Base-by-base conservation (phyloP, 2,329 filamentous ascomycete genomes). In the Pseudogymnoascus sp. region DNA sequence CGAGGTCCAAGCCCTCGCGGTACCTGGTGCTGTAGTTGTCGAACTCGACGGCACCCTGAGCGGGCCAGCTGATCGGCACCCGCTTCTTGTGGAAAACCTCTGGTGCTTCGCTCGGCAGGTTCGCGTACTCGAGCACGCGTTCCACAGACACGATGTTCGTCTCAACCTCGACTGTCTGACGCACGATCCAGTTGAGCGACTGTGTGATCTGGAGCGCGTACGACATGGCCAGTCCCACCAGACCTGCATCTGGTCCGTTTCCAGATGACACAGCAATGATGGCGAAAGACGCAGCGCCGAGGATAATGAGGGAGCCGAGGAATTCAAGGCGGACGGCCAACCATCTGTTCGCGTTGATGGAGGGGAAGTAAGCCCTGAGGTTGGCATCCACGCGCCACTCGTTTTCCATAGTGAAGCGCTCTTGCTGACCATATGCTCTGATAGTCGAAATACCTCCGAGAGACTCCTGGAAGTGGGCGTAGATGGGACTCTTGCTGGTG, bases 61-160 rank as follows among this genome's bases (percentile, higher is more conserved):
- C 86, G 12, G 96, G 95, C 95, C 95, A 99, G 70, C 90, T 90
- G 67, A 91, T 90, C 8, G 91, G 87, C 42, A 95, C 93, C 60
- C 93, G 83, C 73, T 90, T 88, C 76, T 91, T 89, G 72, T 90
- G 89, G 70, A 97, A 89, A 68, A 97, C 91, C 75, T 99, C 95
- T 6, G 93, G 91, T 61, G 95, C 93, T 78, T 99, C 95, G 75
- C 89, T 95, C 26, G 93, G 93, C 67, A 99, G 83, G 61, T 85
- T 83, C 64, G 93, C 91, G 77, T 99, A 99, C 76, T 99, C 96
- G 60, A 99, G 86, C 59, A 99, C 93, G 72, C 95, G 89, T 81
- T 99, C 95, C 39, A 99, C 95, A 8, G 93, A 96, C 54, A 99
- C 93, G 72, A 99, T 99, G 77, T 99, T 99, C n/a, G 93, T 97